Conservation (phyloP, 805 yeast genomes). For the Candida multigemmis region DNA sequence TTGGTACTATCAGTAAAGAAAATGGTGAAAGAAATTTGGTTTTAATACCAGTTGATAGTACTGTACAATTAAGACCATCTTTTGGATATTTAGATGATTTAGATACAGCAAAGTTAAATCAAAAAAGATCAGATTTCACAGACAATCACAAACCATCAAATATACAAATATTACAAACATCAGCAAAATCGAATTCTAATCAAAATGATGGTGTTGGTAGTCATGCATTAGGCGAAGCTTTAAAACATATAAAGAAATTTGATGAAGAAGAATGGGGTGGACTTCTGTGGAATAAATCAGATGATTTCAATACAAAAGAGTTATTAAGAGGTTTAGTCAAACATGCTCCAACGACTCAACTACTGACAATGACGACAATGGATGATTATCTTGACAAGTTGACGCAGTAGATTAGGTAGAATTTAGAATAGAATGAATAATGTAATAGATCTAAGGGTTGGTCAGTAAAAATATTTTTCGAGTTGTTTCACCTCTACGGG, state of each 20-base stretch:
- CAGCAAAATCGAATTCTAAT: conserved; percentile 18
- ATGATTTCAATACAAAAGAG: conserved; percentile 6
- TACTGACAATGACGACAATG: too few relatives aligned
- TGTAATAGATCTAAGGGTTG: too few relatives aligned
- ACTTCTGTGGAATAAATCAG: conserved; percentile 17
- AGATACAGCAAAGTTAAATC: conserved; percentile 35
- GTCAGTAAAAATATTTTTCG: too few relatives aligned
- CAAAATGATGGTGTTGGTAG: conserved; percentile 7
- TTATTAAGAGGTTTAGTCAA: too few relatives aligned
- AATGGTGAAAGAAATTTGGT: conserved; percentile 35
- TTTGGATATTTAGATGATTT: conserved; percentile 69
- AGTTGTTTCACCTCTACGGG: too few relatives aligned
- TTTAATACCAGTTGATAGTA: conserved; percentile 54
- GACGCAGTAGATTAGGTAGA: too few relatives aligned
- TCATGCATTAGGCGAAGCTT: conserved; percentile 27
- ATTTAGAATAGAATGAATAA: too few relatives aligned
- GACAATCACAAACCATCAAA: conserved; percentile 21
- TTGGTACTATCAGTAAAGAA: conserved; percentile 11
- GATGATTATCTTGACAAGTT: too few relatives aligned
- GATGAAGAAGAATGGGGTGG: conserved; percentile 33
- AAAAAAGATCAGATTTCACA: conserved; percentile 28
- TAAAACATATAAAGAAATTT: conserved; percentile 27
- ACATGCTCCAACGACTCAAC: too few relatives aligned
- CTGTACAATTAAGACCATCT: conserved; percentile 73
- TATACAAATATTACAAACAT: conserved; percentile 32